A percentile compares a stretch with the other conserved stretches of the same genome.
phyloP scores from a whole-genome alignment of 768 basidiomycete genomes.

The Gymnopilus dilepis region DNA sequence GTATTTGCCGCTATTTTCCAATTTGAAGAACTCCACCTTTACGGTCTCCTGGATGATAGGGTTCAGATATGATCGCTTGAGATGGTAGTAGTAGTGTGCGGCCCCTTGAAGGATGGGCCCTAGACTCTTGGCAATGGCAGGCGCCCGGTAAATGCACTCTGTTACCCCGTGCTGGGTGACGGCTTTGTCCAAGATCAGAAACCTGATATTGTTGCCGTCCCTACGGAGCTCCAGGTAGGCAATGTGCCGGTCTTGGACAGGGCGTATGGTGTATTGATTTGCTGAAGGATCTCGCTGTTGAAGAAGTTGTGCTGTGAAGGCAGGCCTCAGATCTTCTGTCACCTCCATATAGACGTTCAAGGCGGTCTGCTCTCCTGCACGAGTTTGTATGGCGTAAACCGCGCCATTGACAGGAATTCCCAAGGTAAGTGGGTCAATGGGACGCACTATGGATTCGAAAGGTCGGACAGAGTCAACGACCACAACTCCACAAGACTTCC shows the following conservation, averaged over 20 bases:
- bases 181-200: neutral
- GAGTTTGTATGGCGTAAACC: conserved; percentile 6
- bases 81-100: conserved; percentile 13
- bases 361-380: neutral
- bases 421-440: neutral
- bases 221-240: conserved; percentile 2
- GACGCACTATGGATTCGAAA: neutral
- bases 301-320: neutral
- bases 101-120: conserved; percentile 5
- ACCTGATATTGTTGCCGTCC: neutral
- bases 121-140: neutral
- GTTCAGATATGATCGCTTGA: conserved; percentile 12
- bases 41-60: neutral
- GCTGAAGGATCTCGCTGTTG: neutral
- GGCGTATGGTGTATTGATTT: neutral
- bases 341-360: neutral
- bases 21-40: conserved; percentile 19
- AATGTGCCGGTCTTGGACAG: neutral
- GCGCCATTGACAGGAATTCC: neutral
- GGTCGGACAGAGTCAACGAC: neutral
- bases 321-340: conserved; percentile 3
- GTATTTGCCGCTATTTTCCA: conserved; percentile 10
- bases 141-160: neutral
- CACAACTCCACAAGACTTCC: neutral
- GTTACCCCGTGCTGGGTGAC: neutral